These are phyloP conservation scores for Metarhizium anisopliae DNA, from an alignment of 2,329 filamentous ascomycete genomes.

Conservation along the genomic window DNA sequence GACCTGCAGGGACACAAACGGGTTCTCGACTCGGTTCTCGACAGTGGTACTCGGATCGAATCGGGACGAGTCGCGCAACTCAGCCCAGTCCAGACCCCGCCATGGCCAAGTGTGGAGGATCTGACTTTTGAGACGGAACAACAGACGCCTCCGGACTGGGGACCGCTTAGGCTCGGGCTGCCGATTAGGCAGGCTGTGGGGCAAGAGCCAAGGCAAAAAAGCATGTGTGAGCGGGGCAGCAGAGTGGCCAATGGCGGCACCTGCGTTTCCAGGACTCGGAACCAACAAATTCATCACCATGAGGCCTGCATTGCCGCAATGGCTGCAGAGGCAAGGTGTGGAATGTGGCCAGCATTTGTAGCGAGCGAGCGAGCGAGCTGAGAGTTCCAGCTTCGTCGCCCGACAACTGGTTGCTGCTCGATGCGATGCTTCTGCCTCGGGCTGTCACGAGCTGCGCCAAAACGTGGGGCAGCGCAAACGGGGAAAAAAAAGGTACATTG, in stretches of 20 bases:
- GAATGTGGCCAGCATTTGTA: too few relatives aligned
- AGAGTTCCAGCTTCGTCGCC: too few relatives aligned
- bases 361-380: too few relatives aligned
- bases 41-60: neutral
- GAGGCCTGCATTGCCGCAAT: neutral
- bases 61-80: neutral
- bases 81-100: neutral
- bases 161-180: constrained; percentile 10
- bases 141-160: neutral
- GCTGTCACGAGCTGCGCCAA: neutral
- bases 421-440: neutral
- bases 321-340: neutral
- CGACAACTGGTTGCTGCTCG: too few relatives aligned
- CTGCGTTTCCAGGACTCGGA: neutral
- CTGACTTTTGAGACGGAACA: neutral
- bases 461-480: neutral
- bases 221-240: constrained; percentile 3
- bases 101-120: neutral
- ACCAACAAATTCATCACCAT: neutral
- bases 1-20: neutral
- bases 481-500: neutral
- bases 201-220: neutral
- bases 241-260: neutral
- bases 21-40: neutral
- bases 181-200: constrained; percentile 1